Base-by-base conservation (phyloP, 2,329 filamentous ascomycete species). In the Pleurostoma richardsiae region DNA sequence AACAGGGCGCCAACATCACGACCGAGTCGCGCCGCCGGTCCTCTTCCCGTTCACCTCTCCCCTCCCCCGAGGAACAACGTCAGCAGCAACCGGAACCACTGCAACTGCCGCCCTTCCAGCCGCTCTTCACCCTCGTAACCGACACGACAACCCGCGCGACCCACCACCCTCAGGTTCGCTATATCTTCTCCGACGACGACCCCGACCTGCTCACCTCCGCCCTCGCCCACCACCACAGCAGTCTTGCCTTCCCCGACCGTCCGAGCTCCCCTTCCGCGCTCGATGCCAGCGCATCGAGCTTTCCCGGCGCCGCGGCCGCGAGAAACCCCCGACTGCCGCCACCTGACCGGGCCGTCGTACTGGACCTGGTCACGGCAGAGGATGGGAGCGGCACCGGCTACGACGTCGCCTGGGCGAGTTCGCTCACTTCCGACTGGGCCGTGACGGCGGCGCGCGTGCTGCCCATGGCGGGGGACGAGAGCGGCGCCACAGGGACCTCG, bases 131-230 rank as follows among this genome's bases (percentile, higher is more conserved):
- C 1, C 74, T 96, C 39, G 76, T 97, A 53, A 83, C 88, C 60
- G 90, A 96, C 64, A 69, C 77, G 8, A 78, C 81, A n/a, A 84
- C 80, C 6, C 78, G 82, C 56, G 80, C 88, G 41, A 87, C 89
- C 51, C 77, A 89, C 58, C 91, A 97, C 63, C 94, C 92, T 2
- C 83, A 81, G 45, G 83, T 96, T 2, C 90, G 92, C 69, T 97
- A 97, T 70, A 79, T 97, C 59, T 97, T 99, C 71, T 81, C 82
- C 56, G 91, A 97, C 65, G 94, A 97, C 66, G 90, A 96, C 60
- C 80, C 83, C 2, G 86, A 91, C 41, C 72, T 87, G 40, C 73
- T 95, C 36, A 86, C 86, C 1, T 76, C 82, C 36, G 83, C 86
- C 2, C 83, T 65, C 66, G 80, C 62, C 45, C 70, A 69, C 48